These are phyloP conservation scores for Citrullus colocynthis DNA, from an alignment of 306 rosid species.

Conservation along the genomic window DNA sequence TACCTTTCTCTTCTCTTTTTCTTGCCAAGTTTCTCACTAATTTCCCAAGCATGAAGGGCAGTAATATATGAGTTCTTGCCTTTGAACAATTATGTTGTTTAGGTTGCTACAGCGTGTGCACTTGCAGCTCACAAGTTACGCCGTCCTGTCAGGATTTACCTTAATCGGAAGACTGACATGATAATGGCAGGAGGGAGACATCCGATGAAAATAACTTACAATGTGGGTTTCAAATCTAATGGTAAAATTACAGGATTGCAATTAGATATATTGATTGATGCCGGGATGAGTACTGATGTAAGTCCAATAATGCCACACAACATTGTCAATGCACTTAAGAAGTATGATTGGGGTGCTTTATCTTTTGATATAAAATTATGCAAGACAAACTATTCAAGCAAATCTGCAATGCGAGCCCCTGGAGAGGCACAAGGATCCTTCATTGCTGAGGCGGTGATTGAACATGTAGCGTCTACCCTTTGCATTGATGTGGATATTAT, in stretches of 20 bases:
- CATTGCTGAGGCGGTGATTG: conserved; percentile 85
- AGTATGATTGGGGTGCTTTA: conserved; percentile 91
- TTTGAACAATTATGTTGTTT: conserved; percentile 15
- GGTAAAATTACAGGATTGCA: conserved; percentile 82
- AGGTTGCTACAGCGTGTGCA: conserved; percentile 82
- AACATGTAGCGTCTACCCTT: conserved; percentile 71
- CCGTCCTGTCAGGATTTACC: conserved; percentile 67
- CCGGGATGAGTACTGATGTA: conserved; percentile 54
- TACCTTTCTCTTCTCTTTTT: neutral
- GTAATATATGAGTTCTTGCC: neutral
- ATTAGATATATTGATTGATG: conserved; percentile 60
- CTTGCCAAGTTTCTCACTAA: neutral
- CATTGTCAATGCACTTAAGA: conserved; percentile 38
- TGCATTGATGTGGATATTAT: conserved; percentile 56
- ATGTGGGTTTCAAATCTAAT: conserved; percentile 65
- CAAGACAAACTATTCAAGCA: conserved; percentile 66
- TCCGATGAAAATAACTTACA: conserved; percentile 81
- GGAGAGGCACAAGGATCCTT: conserved; percentile 86
- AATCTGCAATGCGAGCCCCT: conserved; percentile 87
- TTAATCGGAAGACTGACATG: conserved; percentile 83
- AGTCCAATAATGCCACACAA: conserved; percentile 47
- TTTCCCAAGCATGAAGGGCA: neutral
- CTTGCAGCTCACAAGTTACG: conserved; percentile 73
- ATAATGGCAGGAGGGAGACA: conserved; percentile 95
- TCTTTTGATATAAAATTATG: conserved; percentile 78